These are phyloP conservation scores for Coffea canephora DNA, from an alignment of 257 asterid genomes.

Conservation along the genomic window DNA sequence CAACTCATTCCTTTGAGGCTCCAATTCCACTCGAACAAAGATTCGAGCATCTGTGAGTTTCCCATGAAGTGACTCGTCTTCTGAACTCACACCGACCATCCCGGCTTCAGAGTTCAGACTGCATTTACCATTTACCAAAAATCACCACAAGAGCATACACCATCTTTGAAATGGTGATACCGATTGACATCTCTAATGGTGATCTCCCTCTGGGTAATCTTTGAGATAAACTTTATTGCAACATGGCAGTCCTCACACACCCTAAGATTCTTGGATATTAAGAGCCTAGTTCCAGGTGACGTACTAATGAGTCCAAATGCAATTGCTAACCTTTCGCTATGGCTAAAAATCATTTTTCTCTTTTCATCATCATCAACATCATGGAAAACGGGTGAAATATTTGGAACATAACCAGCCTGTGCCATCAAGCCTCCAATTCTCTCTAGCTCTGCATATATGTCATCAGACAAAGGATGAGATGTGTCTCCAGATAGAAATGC, in stretches of 20 bases:
- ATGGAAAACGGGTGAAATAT: slow-evolving; percentile 48
- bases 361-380: slow-evolving; percentile 67
- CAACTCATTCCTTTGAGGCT: not conserved
- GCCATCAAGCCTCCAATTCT: slow-evolving; percentile 41
- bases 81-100: not conserved
- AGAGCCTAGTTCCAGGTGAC: slow-evolving; percentile 48
- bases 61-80: not conserved
- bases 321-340: slow-evolving; percentile 64
- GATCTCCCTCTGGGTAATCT: slow-evolving; percentile 48
- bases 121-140: slow-evolving; percentile 38
- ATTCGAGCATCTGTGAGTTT: not conserved
- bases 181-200: slow-evolving; percentile 58
- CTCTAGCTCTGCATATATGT: slow-evolving; percentile 46
- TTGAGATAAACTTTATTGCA: slow-evolving; percentile 48
- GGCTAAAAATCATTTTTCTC: slow-evolving; percentile 41
- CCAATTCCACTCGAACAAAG: not conserved
- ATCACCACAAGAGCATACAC: slow-evolving; percentile 55
- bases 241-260: slow-evolving; percentile 70
- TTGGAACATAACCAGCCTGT: slow-evolving; percentile 51
- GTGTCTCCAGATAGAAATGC: slow-evolving; percentile 59
- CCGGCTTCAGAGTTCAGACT: not conserved
- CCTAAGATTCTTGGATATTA: slow-evolving; percentile 53
- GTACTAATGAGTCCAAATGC: slow-evolving; percentile 60
- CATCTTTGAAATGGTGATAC: slow-evolving; percentile 61
- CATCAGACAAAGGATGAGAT: slow-evolving; percentile 50